Evolutionary conservation across 2,329 filamentous ascomycete species (phyloP), one percentile per base, ranked within the genome.

Genomic region (Aureobasidium subglaciale): DNA sequence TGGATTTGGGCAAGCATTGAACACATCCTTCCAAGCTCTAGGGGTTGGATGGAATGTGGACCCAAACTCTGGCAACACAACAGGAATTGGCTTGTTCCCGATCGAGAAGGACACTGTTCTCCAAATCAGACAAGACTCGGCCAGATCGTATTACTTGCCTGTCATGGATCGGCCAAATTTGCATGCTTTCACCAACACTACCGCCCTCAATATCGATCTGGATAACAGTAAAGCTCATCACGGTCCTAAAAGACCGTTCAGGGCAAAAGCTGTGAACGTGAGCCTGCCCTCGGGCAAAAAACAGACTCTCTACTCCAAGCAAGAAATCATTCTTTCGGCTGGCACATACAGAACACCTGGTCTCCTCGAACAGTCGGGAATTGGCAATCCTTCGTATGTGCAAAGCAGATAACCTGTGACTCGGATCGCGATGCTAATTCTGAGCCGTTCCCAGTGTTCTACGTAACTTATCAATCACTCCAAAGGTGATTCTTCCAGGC

Each of bases 301-400:
- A 4, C 64, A 70, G 48, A 62, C 63, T 4, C 65, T 72, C 3
- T 71, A 59, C 9, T 70, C 63, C 59, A 64, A 61, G 22, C 65
- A 66, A 50, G 83, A 86, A 61, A 74, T 85, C 10, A 75, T 87
- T 34, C 65, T 87, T 2, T 77, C 78, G 4, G 81, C 81, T 0
- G 84, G 84, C 0, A 77, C 74, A 25, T 70, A 80, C 37, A 76
- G 78, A 63, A 82, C 78, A 9, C 83, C 77, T 5, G 81, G 78
- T 66, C 70, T 82, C 15, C 74, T 80, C n/a, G 82, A 86, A 59
- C 69, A 84, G 2, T 84, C 81, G 0, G 83, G 83, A 0, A 74
- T 86, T 35, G 83, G 83, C 4, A 70, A 74, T 48, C 68, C 70
- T 15, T 41, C 32, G 54, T 56, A n/a, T 49, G 54, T 40, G 15